These are phyloP conservation scores for Penicillium crystallinum DNA, from an alignment of 495 filamentous ascomycete genomes.

Conservation along the genomic window DNA sequence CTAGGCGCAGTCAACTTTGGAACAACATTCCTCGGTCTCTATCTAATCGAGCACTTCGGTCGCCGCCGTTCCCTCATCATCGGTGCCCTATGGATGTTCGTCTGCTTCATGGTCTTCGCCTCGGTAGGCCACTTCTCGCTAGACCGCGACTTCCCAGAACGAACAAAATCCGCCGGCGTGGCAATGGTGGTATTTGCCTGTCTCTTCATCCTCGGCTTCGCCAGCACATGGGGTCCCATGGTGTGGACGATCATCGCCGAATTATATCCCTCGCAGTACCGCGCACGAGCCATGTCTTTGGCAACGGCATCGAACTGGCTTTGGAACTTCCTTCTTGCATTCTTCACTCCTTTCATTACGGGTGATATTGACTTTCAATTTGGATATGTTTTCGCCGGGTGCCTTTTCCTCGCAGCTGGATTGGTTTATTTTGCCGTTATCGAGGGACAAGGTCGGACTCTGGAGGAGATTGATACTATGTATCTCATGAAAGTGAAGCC, in stretches of 20 bases:
- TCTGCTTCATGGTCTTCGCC: slow-evolving; percentile 68
- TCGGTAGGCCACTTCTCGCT: slow-evolving; percentile 58
- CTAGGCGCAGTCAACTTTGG: slow-evolving; percentile 67
- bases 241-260: slow-evolving; percentile 77
- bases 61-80: slow-evolving; percentile 61
- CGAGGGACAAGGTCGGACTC: slow-evolving; percentile 58
- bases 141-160: slow-evolving; percentile 42
- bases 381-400: slow-evolving; percentile 74
- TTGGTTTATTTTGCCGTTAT: slow-evolving; percentile 70
- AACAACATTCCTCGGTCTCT: slow-evolving; percentile 65
- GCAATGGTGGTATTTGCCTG: slow-evolving; percentile 69
- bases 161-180: slow-evolving; percentile 54
- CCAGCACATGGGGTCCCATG: slow-evolving; percentile 77
- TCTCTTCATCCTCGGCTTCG: slow-evolving; percentile 54
- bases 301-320: slow-evolving; percentile 80
- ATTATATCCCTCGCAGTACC: slow-evolving; percentile 70
- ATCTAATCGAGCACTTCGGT: slow-evolving; percentile 63
- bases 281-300: slow-evolving; percentile 67
- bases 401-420: slow-evolving; percentile 54
- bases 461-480: slow-evolving; percentile 83
- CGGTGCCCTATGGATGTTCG: slow-evolving; percentile 65
- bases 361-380: slow-evolving; percentile 63
- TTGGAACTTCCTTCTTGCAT: slow-evolving; percentile 80
- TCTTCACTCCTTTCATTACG: slow-evolving; percentile 75
- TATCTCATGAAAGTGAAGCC: slow-evolving; percentile 63